Evolutionary conservation across 2,329 filamentous ascomycete genomes (phyloP), one percentile per base, ranked within the genome.

Genomic region (Hawksworthiomyces lignivorus): DNA sequence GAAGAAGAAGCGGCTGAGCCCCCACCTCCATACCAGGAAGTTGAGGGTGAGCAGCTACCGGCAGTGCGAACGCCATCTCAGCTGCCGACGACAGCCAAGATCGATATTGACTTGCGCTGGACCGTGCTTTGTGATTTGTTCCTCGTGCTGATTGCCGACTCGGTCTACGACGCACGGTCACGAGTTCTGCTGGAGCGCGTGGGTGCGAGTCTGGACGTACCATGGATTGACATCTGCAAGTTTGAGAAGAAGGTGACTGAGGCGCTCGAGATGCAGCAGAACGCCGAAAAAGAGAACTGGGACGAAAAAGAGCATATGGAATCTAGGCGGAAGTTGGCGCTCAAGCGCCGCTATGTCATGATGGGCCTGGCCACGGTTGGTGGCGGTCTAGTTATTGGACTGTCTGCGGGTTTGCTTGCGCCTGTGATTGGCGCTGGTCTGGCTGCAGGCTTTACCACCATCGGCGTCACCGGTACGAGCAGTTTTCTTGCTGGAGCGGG

Each of bases 221-320:
- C 82, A 11, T 94, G 87, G 87, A 70, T 94, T 41, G 92, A 98
- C 51, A 94, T 97, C 44, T 94, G 88, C 62, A 81, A 87, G 29
- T 98, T 98, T 56, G 92, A 98, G 64, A 97, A 96, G 65, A 83
- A 88, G 40, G 87, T 98, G 6, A 96, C 92, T 7, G 92, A 98
- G 62, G 88, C 92, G 1, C 69, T 98, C 18, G 92, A 98, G 62
- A 96, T 98, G 87, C 90, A 97, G 63, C 88, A 97, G 61, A 81
- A 85, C 35, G 87, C 87, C 6, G 84, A 88, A 49, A 94, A 90
- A 55, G 92, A 98, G 63, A 95, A 90, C 49, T 98, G 92, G 92
- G 94, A 96, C 51, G 92, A 98, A 60, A 83, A 92, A 10, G 87
- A 94, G 50, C 88, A 97, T 58, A 87, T 97, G 72, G 87, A 95